Evolutionary conservation across 2,329 filamentous ascomycete genomes (phyloP).

Genomic region (Pyrenophora graminea): DNA sequence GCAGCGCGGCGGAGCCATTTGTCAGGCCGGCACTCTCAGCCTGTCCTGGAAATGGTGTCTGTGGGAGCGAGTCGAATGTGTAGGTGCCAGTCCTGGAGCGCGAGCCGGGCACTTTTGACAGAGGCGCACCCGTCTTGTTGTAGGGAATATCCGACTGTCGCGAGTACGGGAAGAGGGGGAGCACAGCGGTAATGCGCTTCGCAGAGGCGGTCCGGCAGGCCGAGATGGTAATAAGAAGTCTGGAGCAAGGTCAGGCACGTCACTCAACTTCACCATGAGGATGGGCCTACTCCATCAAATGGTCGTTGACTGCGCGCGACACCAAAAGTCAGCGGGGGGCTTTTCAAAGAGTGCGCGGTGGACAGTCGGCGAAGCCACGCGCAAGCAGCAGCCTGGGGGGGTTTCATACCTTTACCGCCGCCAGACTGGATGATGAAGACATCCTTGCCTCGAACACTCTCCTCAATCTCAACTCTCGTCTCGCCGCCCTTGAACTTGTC

Average conservation of each 20-base stretch:
- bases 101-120: slow-evolving; percentile 65
- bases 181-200: slow-evolving; percentile 87
- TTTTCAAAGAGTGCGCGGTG: slow-evolving; percentile 4
- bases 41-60: slow-evolving; percentile 76
- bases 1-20: slow-evolving; percentile 71
- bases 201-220: slow-evolving; percentile 95
- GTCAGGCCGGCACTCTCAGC: slow-evolving; percentile 67
- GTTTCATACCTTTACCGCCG: slow-evolving; percentile 64
- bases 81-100: slow-evolving; percentile 57
- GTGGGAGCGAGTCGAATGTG: slow-evolving; percentile 90
- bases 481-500: slow-evolving; percentile 94
- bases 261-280: slow-evolving; percentile 28
- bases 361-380: neutral
- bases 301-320: slow-evolving; percentile 73
- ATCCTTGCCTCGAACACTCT: slow-evolving; percentile 96
- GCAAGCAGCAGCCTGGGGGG: neutral
- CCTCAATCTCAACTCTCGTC: slow-evolving; percentile 91
- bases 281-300: slow-evolving; percentile 73
- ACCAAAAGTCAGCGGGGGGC: slow-evolving; percentile 20
- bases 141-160: slow-evolving; percentile 95
- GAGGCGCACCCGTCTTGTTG: slow-evolving; percentile 89
- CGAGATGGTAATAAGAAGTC: slow-evolving; percentile 93
- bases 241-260: slow-evolving; percentile 34
- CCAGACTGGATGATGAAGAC: slow-evolving; percentile 95
- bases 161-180: slow-evolving; percentile 95